Evolutionary conservation across 306 rosid genomes (phyloP), one percentile per base, ranked within the genome.

Genomic region (Ormosia emarginata): DNA sequence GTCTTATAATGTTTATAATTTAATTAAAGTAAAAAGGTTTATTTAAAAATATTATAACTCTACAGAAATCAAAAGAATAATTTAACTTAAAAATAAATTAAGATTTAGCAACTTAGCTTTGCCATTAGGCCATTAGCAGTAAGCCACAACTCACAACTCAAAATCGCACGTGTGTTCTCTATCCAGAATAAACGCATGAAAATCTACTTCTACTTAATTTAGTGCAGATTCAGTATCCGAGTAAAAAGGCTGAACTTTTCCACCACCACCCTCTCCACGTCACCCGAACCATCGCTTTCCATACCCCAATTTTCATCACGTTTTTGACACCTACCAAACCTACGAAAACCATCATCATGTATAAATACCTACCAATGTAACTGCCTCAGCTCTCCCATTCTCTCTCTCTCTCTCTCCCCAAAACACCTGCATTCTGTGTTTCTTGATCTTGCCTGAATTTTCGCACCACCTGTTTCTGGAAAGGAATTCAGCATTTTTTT

Each of bases 401-500:
- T 4, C 30, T 24, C 67, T 12, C 82, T 24, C 24, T 24, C 24
- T 24, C 69, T 44, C 61, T 15, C 7, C 61, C 30, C 7, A 14
- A 9, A 47, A 33, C 72, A 7, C 5, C n/a, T 74, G 86, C 83
- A 24, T 39, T 74, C 29, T 0, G 4, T 0, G 4, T 68, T 74
- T 39, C 69, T 74, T 67, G 74, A 79, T 82, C 72, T 44, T 82
- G 69, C 40, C 36, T 82, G 78, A 69, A 1, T 66, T 15, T 53
- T 8, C 36, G 58, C 13, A 46, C 30, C 36, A 40, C 17, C 39
- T 13, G n/a, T 24, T 12, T 44, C 2, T 6, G 32, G 59, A 87
- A 64, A 77, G 85, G 83, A 59, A 61, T 80, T 73, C 77, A 63
- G 80, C 62, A 15, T 80, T 53, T 71, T 53, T 71, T 67, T 56